Evolutionary conservation across 768 basidiomycete species (phyloP).

Genomic region (Pleurotus tuoliensis): DNA sequence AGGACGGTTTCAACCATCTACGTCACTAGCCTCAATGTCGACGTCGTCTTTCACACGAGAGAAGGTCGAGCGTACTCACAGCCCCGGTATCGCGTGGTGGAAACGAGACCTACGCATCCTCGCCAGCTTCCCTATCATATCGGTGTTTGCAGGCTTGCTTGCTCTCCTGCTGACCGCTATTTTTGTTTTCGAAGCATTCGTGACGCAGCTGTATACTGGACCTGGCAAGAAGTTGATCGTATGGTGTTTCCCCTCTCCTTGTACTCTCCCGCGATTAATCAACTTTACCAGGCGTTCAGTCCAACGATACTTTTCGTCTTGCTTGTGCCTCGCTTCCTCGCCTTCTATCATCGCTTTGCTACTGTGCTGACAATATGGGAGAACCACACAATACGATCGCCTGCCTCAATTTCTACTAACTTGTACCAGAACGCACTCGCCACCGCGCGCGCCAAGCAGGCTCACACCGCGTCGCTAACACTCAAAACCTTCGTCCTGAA

Average conservation of each 20-base stretch:
- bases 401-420: not conserved
- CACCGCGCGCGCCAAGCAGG: slow-evolving; percentile 15
- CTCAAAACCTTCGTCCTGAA: slow-evolving; percentile 89
- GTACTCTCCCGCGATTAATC: not conserved
- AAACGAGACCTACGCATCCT: slow-evolving; percentile 63
- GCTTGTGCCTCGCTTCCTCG: slow-evolving; percentile 77
- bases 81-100: slow-evolving; percentile 66
- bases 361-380: slow-evolving; percentile 80
- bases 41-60: slow-evolving; percentile 29
- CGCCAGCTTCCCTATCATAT: slow-evolving; percentile 67
- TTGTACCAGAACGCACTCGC: slow-evolving; percentile 1
- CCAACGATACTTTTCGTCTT: slow-evolving; percentile 83
- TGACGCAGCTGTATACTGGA: slow-evolving; percentile 84
- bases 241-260: slow-evolving; percentile 24
- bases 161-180: slow-evolving; percentile 72
- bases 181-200: slow-evolving; percentile 87
- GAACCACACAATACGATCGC: slow-evolving; percentile 79
- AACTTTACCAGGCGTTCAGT: slow-evolving; percentile 52
- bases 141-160: slow-evolving; percentile 68
- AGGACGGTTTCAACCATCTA: slow-evolving; percentile 60
- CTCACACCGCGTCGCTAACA: slow-evolving; percentile 75
- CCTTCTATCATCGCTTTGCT: slow-evolving; percentile 67
- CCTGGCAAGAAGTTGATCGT: slow-evolving; percentile 79
- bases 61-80: slow-evolving; percentile 59
- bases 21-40: not conserved